phyloP scores from a whole-genome alignment of 148 eudicot species.

The Rhododendron mucronatum region DNA sequence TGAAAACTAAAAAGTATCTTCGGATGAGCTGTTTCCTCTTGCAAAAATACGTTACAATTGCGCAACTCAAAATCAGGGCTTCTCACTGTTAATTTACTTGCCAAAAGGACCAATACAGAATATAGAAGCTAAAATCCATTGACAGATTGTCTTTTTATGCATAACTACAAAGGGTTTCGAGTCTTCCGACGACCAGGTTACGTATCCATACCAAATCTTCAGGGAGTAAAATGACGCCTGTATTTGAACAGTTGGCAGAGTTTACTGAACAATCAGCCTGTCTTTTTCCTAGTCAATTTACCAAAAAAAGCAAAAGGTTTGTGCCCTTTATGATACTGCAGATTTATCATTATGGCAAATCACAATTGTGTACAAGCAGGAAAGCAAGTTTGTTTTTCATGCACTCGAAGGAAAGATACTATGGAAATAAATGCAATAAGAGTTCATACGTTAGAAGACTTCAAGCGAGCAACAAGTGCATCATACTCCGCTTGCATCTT shows the following conservation, averaged over 20 bases:
- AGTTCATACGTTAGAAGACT: slow-evolving; percentile 60
- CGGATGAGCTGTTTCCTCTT: neutral
- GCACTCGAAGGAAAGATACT: neutral
- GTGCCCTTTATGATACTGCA: neutral
- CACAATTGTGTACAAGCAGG: neutral
- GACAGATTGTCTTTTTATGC: neutral
- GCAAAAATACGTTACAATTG: neutral
- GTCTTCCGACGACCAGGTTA: neutral
- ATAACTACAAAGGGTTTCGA: neutral
- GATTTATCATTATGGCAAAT: neutral
- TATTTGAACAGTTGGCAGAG: neutral
- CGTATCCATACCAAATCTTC: neutral
- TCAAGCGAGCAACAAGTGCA: slow-evolving; percentile 66
- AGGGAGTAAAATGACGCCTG: neutral
- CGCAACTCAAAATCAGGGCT: neutral
- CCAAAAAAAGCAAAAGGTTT: neutral
- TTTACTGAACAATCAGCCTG: neutral
- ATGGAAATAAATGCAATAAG: neutral
- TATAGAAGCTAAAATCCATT: neutral
- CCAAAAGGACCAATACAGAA: neutral
- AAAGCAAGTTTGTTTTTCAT: neutral
- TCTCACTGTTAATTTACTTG: neutral
- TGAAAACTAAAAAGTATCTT: neutral
- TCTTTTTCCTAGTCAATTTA: neutral
- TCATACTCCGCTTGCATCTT: slow-evolving; percentile 91